Evolutionary conservation across 2,329 filamentous ascomycete species (phyloP).

Genomic region (Camillea tinctor): DNA sequence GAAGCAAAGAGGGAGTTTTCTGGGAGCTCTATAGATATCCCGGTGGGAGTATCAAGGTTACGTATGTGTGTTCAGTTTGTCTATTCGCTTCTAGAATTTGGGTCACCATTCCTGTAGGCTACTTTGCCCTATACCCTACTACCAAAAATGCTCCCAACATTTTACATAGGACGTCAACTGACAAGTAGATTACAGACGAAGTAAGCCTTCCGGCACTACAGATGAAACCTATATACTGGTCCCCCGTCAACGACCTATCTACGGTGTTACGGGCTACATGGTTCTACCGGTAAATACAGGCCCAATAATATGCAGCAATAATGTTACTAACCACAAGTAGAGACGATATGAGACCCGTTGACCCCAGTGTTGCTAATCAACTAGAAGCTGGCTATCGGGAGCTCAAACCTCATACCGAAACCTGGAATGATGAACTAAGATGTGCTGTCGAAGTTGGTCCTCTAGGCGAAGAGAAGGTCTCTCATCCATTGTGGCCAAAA

Average conservation of each 20-base stretch:
- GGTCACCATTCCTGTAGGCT: background rate
- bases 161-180: background rate
- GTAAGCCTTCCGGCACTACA: conserved; percentile 78
- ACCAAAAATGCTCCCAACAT: background rate
- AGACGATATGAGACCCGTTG: conserved; percentile 88
- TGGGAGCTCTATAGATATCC: conserved; percentile 54
- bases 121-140: background rate
- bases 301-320: background rate
- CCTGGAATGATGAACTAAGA: conserved; percentile 87
- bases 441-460: conserved; percentile 90
- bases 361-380: conserved; percentile 82
- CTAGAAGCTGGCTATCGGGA: conserved; percentile 89
- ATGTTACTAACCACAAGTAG: conserved; percentile 29
- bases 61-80: conserved; percentile 36
- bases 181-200: conserved; percentile 47
- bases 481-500: conserved; percentile 77
- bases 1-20: conserved; percentile 21
- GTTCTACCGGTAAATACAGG: conserved; percentile 72
- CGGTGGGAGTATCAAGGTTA: conserved; percentile 85
- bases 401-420: conserved; percentile 83
- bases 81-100: background rate
- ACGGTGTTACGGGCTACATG: conserved; percentile 84
- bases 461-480: conserved; percentile 85
- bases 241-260: conserved; percentile 84
- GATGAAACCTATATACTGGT: conserved; percentile 99